Conservation (phyloP, 2,329 filamentous ascomycete genomes). For the Cladorrhinum sp. region DNA sequence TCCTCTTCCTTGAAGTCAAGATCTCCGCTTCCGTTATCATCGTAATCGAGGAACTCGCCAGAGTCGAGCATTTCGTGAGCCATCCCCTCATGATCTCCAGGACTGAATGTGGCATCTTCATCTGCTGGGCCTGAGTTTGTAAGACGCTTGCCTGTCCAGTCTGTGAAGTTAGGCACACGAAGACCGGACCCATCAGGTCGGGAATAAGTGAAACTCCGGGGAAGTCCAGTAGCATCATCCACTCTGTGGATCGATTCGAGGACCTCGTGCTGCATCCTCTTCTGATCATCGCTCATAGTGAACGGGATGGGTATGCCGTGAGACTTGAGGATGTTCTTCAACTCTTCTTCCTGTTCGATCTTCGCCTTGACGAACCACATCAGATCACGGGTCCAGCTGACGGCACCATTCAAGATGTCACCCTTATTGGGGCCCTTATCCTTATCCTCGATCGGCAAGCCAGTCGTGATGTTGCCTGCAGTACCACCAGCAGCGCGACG, state of each 20-base stretch:
- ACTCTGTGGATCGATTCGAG: constrained; percentile 83
- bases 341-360: constrained; percentile 82
- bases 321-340: constrained; percentile 70
- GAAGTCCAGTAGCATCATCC: constrained; percentile 52
- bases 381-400: constrained; percentile 94
- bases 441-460: constrained; percentile 90
- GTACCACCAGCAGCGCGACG: constrained; percentile 70
- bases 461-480: constrained; percentile 83
- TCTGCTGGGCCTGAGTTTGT: constrained; percentile 41
- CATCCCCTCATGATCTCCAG: constrained; percentile 40
- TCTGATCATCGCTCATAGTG: constrained; percentile 84
- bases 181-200: constrained; percentile 80
- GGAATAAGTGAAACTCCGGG: constrained; percentile 69
- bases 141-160: constrained; percentile 78
- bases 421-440: constrained; percentile 99
- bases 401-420: constrained; percentile 94
- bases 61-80: constrained; percentile 48
- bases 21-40: constrained; percentile 69
- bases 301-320: constrained; percentile 76
- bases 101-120: constrained; percentile 52
- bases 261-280: constrained; percentile 91
- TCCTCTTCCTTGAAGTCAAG: constrained; percentile 92
- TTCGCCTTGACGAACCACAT: constrained; percentile 96
- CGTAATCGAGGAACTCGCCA: constrained; percentile 64
- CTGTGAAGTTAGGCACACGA: constrained; percentile 89